Evolutionary conservation across 306 rosid species (phyloP), one percentile per base, ranked within the genome.

Genomic region (Medicago lupulina): DNA sequence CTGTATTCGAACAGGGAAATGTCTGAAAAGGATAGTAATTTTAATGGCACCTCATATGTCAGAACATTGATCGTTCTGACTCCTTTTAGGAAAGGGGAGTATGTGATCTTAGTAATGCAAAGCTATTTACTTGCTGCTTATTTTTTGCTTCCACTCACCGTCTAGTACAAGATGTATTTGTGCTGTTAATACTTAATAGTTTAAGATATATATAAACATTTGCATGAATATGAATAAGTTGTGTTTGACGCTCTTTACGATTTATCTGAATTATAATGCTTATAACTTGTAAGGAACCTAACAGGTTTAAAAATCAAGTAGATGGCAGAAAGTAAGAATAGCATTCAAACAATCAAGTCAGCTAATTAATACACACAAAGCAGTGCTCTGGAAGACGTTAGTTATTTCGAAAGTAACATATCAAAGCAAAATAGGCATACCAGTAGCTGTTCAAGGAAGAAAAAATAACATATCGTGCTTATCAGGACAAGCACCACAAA

Each of bases 371-470:
- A 43, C 47, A 43, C 14, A 43, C 47, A 9, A 43, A 60, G n/a
- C 18, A 54, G 57, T 77, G 49, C 19, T 19, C 43, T n/a, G 23
- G 63, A 67, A 47, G 70, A 77, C 46, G 28, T 57, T 36, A 71
- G 58, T 19, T 50, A 70, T 83, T 69, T 66, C n/a, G 15, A 55
- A 38, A 80, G 76, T 40, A 41, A 70, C 76, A 43, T 71, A 47
- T 39, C 13, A 62, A 55, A 70, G 78, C 38, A 49, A 73, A 76
- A 81, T 14, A 76, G 83, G 68, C 93, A 73, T 92, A 95, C 98
- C 97, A 95, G 88, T 49, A 95, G 96, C 88, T 95, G 98, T 86
- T 95, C 97, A 18, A 95, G 93, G 86, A 92, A 95, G 96, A 95
- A 95, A 85, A 95, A 92, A 78, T 95, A 95, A 89, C 98, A 92